These are phyloP conservation scores for Naganishia liquefaciens DNA, from an alignment of 1,284 basidiomycete genomes.

Conservation along the genomic window DNA sequence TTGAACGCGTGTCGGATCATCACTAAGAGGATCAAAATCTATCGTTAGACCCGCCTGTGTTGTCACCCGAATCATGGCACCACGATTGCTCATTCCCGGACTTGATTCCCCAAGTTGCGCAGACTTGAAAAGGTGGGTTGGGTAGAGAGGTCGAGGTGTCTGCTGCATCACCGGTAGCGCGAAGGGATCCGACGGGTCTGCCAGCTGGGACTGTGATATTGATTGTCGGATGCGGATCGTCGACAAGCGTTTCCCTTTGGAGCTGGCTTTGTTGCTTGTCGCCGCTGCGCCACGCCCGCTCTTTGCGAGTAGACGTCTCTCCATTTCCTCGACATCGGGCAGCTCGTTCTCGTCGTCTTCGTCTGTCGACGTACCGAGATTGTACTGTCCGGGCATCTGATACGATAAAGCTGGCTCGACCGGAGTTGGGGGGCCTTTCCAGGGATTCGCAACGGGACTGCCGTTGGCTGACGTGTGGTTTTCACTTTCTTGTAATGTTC, in stretches of 20 bases:
- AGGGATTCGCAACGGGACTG: slow-evolving; percentile 38
- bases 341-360: slow-evolving; percentile 44
- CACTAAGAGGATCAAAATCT: slow-evolving; percentile 33
- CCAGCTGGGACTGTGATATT: slow-evolving; percentile 5
- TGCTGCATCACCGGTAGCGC: slow-evolving; percentile 14
- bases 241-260: slow-evolving; percentile 32
- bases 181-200: slow-evolving; percentile 23
- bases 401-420: slow-evolving; percentile 19
- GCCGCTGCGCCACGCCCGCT: slow-evolving; percentile 3
- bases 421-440: slow-evolving; percentile 8
- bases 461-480: slow-evolving; percentile 44
- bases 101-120: slow-evolving; percentile 12
- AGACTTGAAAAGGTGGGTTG: slow-evolving; percentile 23
- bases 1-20: slow-evolving; percentile 25
- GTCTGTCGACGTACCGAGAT: slow-evolving; percentile 31
- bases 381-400: slow-evolving; percentile 32
- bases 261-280: slow-evolving; percentile 1
- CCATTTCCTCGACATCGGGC: slow-evolving; percentile 48
- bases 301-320: slow-evolving; percentile 39
- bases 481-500: slow-evolving; percentile 42
- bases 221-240: slow-evolving; percentile 33
- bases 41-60: slow-evolving; percentile 30
- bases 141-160: slow-evolving; percentile 21
- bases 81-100: slow-evolving; percentile 24
- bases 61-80: slow-evolving; percentile 30